Percentiles rank a stretch among this genome's conserved stretches.
Conservation (phyloP, 2,329 filamentous ascomycete genomes). For the Clonostachys rosea region DNA sequence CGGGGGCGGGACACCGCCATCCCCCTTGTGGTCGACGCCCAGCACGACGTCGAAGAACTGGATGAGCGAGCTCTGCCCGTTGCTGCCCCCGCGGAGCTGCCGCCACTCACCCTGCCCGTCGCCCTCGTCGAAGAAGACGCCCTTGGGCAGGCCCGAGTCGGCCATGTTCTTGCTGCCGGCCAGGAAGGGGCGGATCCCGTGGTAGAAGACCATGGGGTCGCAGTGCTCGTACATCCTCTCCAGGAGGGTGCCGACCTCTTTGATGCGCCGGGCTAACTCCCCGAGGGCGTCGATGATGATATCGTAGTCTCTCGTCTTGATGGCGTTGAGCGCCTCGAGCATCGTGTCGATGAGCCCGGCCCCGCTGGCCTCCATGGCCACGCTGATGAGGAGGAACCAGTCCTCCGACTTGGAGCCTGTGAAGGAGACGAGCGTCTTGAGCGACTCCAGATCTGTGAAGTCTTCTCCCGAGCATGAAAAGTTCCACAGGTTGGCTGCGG, state of each 20-base stretch:
- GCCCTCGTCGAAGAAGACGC: slow-evolving; percentile 79
- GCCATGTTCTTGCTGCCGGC: slow-evolving; percentile 93
- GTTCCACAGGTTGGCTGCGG: slow-evolving; percentile 86
- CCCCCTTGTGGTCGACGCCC: slow-evolving; percentile 67
- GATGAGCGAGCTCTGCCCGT: slow-evolving; percentile 87
- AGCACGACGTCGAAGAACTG: slow-evolving; percentile 90
- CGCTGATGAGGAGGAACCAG: slow-evolving; percentile 90
- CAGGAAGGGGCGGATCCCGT: slow-evolving; percentile 81
- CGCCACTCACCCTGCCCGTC: slow-evolving; percentile 63
- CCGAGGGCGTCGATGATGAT: slow-evolving; percentile 61
- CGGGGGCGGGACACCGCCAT: slow-evolving; percentile 18
- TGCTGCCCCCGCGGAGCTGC: slow-evolving; percentile 84
- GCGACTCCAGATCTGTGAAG: slow-evolving; percentile 62
- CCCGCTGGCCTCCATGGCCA: slow-evolving; percentile 82
- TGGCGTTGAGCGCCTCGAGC: slow-evolving; percentile 70
- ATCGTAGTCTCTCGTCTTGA: slow-evolving; percentile 52
- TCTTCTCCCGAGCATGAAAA: slow-evolving; percentile 51
- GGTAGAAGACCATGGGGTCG: slow-evolving; percentile 83
- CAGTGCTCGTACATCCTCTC: slow-evolving; percentile 87
- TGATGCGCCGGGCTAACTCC: slow-evolving; percentile 61
- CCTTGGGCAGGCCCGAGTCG: slow-evolving; percentile 74
- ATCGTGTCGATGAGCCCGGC: slow-evolving; percentile 72
- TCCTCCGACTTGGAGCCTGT: slow-evolving; percentile 87
- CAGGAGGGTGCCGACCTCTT: slow-evolving; percentile 63
- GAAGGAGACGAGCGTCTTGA: slow-evolving; percentile 74